Conservation (phyloP, 192 early-diverging fungal species). For the Tieghemiomyces parasiticus region DNA sequence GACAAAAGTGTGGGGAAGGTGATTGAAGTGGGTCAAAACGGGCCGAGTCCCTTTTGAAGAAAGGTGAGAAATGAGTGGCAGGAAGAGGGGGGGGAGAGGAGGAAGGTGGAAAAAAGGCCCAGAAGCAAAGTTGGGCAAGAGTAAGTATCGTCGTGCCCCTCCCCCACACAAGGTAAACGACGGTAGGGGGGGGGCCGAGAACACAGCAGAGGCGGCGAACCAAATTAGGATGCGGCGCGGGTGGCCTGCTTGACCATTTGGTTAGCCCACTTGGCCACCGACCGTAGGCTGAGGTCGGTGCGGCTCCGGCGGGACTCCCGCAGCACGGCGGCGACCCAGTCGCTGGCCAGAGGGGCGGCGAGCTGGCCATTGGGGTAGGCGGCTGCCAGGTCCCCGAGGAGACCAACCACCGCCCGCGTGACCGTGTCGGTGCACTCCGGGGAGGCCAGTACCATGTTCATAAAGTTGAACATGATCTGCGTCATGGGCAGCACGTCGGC, state of each 20-base stretch:
- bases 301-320: slow-evolving; percentile 52
- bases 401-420: slow-evolving; percentile 64
- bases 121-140: not conserved
- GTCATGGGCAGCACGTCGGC: slow-evolving; percentile 43
- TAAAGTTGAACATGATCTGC: slow-evolving; percentile 64
- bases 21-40: not conserved
- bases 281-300: slow-evolving; percentile 31
- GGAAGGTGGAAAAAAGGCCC: not conserved
- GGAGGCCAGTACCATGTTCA: slow-evolving; percentile 47
- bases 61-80: not conserved
- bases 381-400: slow-evolving; percentile 91
- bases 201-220: too few species aligned
- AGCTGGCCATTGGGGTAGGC: slow-evolving; percentile 66
- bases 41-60: not conserved
- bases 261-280: slow-evolving; percentile 53
- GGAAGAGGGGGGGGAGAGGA: not conserved
- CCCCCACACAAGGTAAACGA: not conserved
- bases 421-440: slow-evolving; percentile 46
- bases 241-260: slow-evolving; percentile 46
- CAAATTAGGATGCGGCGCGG: not conserved
- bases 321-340: slow-evolving; percentile 66
- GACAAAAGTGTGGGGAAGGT: not conserved
- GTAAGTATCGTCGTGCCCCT: not conserved
- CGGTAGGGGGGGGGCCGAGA: too few species aligned
- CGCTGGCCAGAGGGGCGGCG: slow-evolving; percentile 40